A percentile compares a stretch with the other conserved stretches of the same genome.
These are phyloP conservation scores for Xylariaceae sp. DNA, from an alignment of 2,329 filamentous ascomycete genomes.

Conservation along the genomic window DNA sequence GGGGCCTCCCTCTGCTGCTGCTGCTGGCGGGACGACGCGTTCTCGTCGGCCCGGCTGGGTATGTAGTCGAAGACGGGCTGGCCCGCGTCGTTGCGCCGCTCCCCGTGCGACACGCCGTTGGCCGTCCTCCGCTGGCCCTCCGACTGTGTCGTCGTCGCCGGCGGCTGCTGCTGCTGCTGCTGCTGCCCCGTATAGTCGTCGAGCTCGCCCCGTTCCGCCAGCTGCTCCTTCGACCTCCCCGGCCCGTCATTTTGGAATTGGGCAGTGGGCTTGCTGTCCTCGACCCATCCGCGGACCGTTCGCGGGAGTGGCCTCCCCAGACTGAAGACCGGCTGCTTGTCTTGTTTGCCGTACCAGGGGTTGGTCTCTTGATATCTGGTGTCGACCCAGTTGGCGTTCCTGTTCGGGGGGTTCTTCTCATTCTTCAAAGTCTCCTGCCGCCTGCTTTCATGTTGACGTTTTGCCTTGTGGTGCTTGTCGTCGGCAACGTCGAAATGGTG, in stretches of 20 bases:
- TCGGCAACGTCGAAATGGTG: too few species aligned
- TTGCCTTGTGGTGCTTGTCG: too few species aligned
- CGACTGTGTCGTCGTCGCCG: neutral
- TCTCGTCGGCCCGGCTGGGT: neutral
- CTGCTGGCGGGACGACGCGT: neutral
- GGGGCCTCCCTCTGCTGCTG: neutral
- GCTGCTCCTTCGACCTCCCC: slow-evolving; percentile 2
- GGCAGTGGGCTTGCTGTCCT: slow-evolving; percentile 1
- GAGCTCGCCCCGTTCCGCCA: slow-evolving; percentile 3
- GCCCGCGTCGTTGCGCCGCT: slow-evolving; percentile 6
- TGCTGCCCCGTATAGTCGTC: too few species aligned
- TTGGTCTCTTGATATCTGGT: slow-evolving; percentile 16
- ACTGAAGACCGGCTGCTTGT: slow-evolving; percentile 16
- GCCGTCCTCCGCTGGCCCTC: slow-evolving; percentile 1
- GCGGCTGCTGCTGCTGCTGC: neutral
- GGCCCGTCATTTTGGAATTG: neutral
- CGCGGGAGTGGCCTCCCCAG: slow-evolving; percentile 18
- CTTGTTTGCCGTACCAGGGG: slow-evolving; percentile 16
- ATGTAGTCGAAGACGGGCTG: slow-evolving; percentile 10
- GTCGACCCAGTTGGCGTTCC: slow-evolving; percentile 9
- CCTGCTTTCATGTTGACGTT: too few species aligned
- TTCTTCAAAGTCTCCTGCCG: neutral
- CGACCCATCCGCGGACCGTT: slow-evolving; percentile 8
- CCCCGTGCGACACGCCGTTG: slow-evolving; percentile 4
- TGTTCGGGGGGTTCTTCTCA: neutral